phyloP scores from a whole-genome alignment of 169 alveolate species.

The Haemoproteus tartakovskyi region DNA sequence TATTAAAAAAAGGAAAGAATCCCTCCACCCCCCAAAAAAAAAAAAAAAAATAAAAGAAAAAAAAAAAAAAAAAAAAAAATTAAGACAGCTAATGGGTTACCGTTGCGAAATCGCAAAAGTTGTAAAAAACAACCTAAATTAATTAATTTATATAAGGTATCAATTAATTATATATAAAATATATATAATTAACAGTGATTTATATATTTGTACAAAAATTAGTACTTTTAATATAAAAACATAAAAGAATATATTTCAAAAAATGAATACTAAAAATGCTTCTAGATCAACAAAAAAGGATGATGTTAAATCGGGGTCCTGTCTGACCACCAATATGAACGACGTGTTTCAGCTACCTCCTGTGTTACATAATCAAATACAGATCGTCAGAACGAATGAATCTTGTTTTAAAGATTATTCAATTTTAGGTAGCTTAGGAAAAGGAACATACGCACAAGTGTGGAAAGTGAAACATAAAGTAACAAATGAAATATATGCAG shows the following conservation, averaged over 20 bases:
- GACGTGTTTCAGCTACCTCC: conserved; percentile 52
- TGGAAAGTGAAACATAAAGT: conserved; percentile 75
- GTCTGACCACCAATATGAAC: conserved; percentile 10
- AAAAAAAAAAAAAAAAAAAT: too few species aligned
- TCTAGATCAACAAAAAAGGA: conserved; percentile 27
- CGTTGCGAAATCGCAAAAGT: too few species aligned
- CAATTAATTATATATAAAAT: too few species aligned
- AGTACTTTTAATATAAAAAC: conserved; percentile 10
- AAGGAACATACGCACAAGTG: conserved; percentile 83
- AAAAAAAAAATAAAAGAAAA: too few species aligned
- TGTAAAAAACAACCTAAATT: too few species aligned
- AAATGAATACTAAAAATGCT: conserved; percentile 8
- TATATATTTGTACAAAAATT: too few species aligned
- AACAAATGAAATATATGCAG: conserved; percentile 78
- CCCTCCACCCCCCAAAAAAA: too few species aligned
- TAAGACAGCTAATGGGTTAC: too few species aligned
- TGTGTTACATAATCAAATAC: conserved; percentile 37
- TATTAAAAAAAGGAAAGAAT: too few species aligned
- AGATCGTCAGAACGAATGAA: conserved; percentile 45
- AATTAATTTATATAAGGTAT: too few species aligned
- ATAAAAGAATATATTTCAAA: conserved; percentile 6
- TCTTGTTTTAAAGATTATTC: conserved; percentile 52
- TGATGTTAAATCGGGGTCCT: conserved; percentile 42
- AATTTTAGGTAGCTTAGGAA: conserved; percentile 68
- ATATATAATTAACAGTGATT: too few species aligned